phyloP scores from a whole-genome alignment of 805 yeast species.

The Candida gorgasii region DNA sequence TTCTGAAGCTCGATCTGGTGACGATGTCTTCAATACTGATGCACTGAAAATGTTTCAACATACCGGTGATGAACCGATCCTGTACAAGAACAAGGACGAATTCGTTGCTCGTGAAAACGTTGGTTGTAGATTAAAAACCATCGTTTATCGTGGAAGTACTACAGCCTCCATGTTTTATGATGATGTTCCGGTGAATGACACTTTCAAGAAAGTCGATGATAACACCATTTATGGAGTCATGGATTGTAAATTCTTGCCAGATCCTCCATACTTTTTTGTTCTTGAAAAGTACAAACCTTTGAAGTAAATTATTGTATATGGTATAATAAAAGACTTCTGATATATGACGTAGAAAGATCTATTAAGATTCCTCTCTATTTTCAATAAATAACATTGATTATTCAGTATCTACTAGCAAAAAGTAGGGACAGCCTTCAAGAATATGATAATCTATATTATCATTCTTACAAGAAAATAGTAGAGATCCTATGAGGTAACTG shows the following conservation, averaged over 20 bases:
- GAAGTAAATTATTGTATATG: neutral
- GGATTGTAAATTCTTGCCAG: conserved; percentile 8
- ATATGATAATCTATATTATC: neutral
- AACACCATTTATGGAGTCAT: conserved; percentile 7
- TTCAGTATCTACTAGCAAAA: no score
- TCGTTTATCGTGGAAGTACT: conserved; percentile 5
- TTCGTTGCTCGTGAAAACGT: conserved; percentile 5
- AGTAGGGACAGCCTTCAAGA: neutral
- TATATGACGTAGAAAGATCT: no score
- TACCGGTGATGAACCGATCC: neutral
- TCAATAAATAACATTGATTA: no score
- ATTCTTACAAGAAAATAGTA: neutral
- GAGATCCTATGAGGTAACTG: neutral
- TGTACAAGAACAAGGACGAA: conserved; percentile 3
- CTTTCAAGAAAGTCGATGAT: conserved; percentile 10
- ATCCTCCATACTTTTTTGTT: conserved; percentile 7
- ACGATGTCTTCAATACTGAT: neutral
- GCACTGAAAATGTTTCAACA: neutral
- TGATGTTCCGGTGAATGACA: conserved; percentile 10
- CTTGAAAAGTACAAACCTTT: conserved; percentile 7
- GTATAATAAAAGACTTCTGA: neutral
- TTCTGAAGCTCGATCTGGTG: conserved; percentile 1
- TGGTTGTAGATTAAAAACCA: conserved; percentile 10
- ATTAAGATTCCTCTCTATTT: neutral
- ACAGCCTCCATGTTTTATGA: conserved; percentile 12